Base-by-base conservation (phyloP, 2,329 filamentous ascomycete species). In the Sporothrix dimorphospora region DNA sequence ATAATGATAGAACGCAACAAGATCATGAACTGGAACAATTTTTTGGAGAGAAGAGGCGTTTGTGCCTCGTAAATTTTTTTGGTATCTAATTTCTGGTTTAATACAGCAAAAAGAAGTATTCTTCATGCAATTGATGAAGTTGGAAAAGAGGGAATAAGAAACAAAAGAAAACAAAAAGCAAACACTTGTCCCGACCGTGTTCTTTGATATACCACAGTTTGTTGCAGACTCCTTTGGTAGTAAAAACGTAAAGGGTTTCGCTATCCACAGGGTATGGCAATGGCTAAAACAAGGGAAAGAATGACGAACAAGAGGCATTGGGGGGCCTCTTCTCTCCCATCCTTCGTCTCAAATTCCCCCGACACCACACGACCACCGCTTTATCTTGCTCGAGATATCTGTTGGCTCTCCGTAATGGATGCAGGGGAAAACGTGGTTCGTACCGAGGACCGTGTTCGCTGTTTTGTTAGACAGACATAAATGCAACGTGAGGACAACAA, bases 81-180 rank as follows among this genome's bases (percentile, higher is more conserved):
- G 42, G 59, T 65, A 65, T 65, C 34, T 67, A 51, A 9, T 67
- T 30, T 34, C 24, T 49, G 40, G 40, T 66, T 47, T 27, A 45
- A 24, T 42, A 45, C 61, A 66, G 38, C 7, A 47, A 47, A 51
- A 51, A 16, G n/a, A 45, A 27, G 63, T 21, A 49, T 12, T 19
- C 27, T 51, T 40, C 38, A 94, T 92, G 84, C 95, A 95, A 9
- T 89, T 87, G 6, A 90, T 90, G 14, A 38, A 14, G 24, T 19
- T 19, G 12, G 5, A 57, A 7, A 34, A 34, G 16, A 9, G 42
- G 27, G 11, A 14, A 70, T 21, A 47, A 42, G n/a, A 67, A 59
- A 21, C n/a, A 30, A 57, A 19, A 51, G 27, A 24, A 61, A 71
- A n/a, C 30, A 51, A 51, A 51, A 51, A 53, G 47, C 45, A 40